Conservation (phyloP, 352 stramenopile genomes). For the Blastocystis hominis region DNA sequence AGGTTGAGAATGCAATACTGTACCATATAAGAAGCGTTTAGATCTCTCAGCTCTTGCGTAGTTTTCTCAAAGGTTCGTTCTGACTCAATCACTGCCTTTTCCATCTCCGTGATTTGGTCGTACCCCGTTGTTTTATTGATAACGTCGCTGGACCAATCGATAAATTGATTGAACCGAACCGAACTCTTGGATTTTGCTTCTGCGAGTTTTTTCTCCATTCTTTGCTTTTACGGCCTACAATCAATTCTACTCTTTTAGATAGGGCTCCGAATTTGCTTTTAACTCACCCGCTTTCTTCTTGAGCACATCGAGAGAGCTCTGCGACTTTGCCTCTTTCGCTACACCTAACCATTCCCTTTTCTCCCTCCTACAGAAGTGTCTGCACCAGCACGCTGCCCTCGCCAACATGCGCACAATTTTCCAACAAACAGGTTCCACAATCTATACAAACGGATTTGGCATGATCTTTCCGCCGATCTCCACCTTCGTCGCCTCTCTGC, state of each 20-base stretch:
- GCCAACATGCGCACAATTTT: not conserved
- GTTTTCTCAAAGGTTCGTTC: conserved; percentile 25
- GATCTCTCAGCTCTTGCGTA: conserved; percentile 10
- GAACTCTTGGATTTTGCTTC: not conserved
- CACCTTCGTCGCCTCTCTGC: not conserved
- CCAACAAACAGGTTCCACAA: not conserved
- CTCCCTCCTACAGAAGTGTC: not conserved
- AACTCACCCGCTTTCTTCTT: not conserved
- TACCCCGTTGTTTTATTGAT: conserved; percentile 41
- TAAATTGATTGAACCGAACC: not conserved
- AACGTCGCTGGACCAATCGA: not conserved
- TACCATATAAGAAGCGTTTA: conserved; percentile 21
- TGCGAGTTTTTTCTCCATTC: not conserved
- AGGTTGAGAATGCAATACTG: not conserved
- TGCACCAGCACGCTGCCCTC: not conserved
- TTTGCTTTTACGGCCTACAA: not conserved
- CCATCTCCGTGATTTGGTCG: conserved; percentile 28
- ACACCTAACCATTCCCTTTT: not conserved
- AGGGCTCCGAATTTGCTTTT: not conserved
- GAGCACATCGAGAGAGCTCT: not conserved
- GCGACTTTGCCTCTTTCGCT: not conserved
- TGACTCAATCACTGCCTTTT: conserved; percentile 32
- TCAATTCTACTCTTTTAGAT: not conserved
- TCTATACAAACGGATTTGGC: conserved; percentile 26
- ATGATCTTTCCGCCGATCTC: conserved; percentile 1